A percentile compares a stretch with the other conserved stretches of the same genome.
phyloP scores from a whole-genome alignment of 2,329 filamentous ascomycete species.

The Paecilomyces niveus region DNA sequence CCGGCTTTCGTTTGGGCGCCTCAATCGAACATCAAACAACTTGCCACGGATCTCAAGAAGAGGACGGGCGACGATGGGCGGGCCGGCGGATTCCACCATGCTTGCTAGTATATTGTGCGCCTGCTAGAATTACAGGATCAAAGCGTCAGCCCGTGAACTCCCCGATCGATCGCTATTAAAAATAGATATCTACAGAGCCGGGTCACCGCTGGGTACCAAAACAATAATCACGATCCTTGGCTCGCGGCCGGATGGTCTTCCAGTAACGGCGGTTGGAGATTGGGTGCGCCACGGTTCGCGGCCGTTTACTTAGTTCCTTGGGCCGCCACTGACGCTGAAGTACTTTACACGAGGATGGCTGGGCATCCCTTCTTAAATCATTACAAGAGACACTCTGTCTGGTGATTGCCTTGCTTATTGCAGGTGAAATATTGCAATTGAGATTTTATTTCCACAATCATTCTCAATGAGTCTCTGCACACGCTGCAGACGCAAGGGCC shows the following conservation, averaged over 20 bases:
- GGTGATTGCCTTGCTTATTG: neutral
- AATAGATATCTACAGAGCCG: neutral
- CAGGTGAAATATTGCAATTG: neutral
- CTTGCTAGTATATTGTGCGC: neutral
- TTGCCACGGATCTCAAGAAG: neutral
- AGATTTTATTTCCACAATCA: neutral
- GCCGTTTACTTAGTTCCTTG: neutral
- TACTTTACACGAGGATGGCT: neutral
- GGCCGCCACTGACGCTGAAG: neutral
- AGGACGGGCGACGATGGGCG: too few relatives aligned
- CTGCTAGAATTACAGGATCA: neutral
- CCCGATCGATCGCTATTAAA: neutral
- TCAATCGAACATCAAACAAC: neutral
- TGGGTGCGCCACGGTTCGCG: neutral
- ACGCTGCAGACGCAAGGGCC: too few relatives aligned
- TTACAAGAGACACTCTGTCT: neutral
- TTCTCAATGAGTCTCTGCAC: neutral
- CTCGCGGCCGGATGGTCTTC: neutral
- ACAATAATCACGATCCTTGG: neutral
- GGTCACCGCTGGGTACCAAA: too few relatives aligned
- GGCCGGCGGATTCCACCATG: neutral
- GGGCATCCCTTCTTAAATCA: neutral
- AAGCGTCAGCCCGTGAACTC: neutral
- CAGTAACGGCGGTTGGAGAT: neutral
- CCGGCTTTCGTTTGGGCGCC: neutral